Conservation (phyloP, 2,329 filamentous ascomycete genomes). For the Pseudocercospora macadamiae region DNA sequence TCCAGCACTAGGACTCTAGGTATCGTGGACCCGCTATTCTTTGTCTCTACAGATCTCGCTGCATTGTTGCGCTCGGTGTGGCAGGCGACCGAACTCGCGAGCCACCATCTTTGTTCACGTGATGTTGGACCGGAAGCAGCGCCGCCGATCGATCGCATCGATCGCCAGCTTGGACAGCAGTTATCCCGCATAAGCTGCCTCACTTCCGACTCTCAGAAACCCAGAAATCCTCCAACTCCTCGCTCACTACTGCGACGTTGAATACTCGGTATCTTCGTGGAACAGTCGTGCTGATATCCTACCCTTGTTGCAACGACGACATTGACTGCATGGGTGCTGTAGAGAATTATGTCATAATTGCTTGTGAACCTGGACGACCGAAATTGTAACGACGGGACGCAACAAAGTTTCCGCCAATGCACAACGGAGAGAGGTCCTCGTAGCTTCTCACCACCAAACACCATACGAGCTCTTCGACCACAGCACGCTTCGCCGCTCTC, state of each 20-base stretch:
- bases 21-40: too few species aligned
- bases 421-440: conserved; percentile 6
- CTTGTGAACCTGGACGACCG: not conserved
- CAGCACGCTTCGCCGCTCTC: not conserved
- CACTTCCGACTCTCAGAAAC: too few species aligned
- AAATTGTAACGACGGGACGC: conserved; percentile 2
- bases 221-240: not conserved
- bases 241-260: not conserved
- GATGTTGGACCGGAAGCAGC: too few species aligned
- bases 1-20: too few species aligned
- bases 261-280: not conserved
- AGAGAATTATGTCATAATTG: not conserved
- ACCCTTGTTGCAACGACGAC: not conserved
- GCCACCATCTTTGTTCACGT: too few species aligned
- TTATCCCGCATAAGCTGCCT: too few species aligned
- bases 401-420: conserved; percentile 6
- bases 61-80: too few species aligned
- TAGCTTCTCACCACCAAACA: not conserved
- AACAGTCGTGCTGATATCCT: not conserved
- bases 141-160: too few species aligned
- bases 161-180: too few species aligned
- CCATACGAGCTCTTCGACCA: not conserved
- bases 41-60: too few species aligned
- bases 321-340: not conserved
- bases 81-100: too few species aligned